Percentiles rank a stretch among this genome's conserved stretches.
These are phyloP conservation scores for Gossypium longicalyx DNA, from an alignment of 345 rosid genomes.

Conservation along the genomic window DNA sequence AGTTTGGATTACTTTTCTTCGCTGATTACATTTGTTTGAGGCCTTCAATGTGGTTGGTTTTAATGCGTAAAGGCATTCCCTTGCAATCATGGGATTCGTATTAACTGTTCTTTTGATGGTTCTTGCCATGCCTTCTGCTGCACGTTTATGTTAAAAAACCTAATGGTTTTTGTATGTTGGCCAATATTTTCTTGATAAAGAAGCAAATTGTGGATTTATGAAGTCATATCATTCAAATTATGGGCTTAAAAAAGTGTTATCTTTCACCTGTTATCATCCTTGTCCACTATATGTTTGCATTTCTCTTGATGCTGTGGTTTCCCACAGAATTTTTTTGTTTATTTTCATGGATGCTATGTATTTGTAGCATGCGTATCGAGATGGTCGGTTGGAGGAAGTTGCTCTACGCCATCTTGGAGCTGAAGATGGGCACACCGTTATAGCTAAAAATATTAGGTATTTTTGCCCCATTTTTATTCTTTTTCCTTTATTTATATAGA, in stretches of 20 bases:
- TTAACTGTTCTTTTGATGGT: not conserved
- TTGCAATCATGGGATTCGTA: not conserved
- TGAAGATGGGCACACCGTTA: conserved; percentile 59
- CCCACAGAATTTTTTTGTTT: not conserved
- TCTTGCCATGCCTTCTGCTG: not conserved
- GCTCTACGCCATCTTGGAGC: conserved; percentile 67
- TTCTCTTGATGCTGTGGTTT: not conserved
- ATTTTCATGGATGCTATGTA: conserved; percentile 12
- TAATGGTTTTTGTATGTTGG: not conserved
- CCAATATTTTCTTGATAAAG: not conserved
- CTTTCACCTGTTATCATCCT: not conserved
- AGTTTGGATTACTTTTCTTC: not conserved
- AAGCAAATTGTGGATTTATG: not conserved
- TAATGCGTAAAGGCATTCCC: not conserved
- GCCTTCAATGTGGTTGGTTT: not conserved
- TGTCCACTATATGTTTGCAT: not conserved
- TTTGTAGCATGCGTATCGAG: conserved; percentile 70
- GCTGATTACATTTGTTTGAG: not conserved
- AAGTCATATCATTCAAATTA: not conserved
- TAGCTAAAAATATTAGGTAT: conserved; percentile 48
- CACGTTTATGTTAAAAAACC: not conserved
- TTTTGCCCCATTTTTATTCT: not conserved
- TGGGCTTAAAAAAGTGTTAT: not conserved
- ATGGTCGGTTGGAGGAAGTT: conserved; percentile 75
- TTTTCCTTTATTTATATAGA: not conserved